Conservation (phyloP, 2,329 filamentous ascomycete species). For the Pseudogymnoascus sp. region DNA sequence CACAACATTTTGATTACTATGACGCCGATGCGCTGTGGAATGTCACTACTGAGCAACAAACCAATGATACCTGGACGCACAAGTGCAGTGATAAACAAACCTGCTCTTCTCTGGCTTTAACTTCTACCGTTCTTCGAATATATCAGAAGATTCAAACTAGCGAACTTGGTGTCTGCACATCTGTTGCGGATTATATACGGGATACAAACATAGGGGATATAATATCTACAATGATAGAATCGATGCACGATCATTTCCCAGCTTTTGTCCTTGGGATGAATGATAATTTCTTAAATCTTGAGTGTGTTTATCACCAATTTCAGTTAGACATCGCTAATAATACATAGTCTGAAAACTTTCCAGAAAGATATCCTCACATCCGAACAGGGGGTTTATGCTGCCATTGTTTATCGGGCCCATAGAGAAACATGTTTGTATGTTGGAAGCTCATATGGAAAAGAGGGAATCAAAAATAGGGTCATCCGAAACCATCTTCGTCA, state of each 20-base stretch:
- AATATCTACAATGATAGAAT: background rate
- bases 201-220: background rate
- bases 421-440: background rate
- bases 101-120: background rate
- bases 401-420: background rate
- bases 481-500: background rate
- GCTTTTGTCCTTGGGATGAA: background rate
- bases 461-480: background rate
- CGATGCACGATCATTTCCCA: background rate
- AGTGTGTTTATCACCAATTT: background rate
- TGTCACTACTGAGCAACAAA: background rate
- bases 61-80: background rate
- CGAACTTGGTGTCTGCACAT: background rate
- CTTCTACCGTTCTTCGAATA: background rate
- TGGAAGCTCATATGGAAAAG: background rate
- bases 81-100: background rate
- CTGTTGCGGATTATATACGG: background rate
- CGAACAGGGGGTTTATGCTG: background rate
- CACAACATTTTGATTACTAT: background rate
- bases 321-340: background rate
- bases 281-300: background rate
- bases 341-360: background rate
- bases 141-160: background rate
- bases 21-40: background rate
- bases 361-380: background rate